phyloP scores from a whole-genome alignment of 2,329 filamentous ascomycete genomes.

The Penicillium sp. region DNA sequence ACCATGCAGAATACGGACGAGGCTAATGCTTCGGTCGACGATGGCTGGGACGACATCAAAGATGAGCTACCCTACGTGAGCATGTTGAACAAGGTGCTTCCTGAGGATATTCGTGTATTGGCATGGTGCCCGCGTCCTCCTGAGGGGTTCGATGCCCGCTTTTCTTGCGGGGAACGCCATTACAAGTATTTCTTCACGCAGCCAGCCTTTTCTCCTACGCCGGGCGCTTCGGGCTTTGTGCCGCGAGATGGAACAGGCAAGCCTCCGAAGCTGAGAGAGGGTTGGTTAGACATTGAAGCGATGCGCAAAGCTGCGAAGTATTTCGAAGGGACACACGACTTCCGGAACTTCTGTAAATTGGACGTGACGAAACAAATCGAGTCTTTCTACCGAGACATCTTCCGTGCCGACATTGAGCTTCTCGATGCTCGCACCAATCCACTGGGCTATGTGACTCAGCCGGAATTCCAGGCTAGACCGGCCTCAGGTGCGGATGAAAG shows the following conservation, averaged over 20 bases:
- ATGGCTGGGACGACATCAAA: too few species aligned
- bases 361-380: slow-evolving; percentile 82
- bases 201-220: slow-evolving; percentile 66
- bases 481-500: too few species aligned
- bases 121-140: slow-evolving; percentile 87
- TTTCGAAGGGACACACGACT: slow-evolving; percentile 80
- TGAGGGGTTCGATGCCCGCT: slow-evolving; percentile 73
- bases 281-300: slow-evolving; percentile 76
- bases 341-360: slow-evolving; percentile 93
- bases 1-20: too few species aligned
- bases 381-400: too few species aligned
- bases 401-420: slow-evolving; percentile 67
- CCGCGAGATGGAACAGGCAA: too few species aligned
- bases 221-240: too few species aligned
- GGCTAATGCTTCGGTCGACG: too few species aligned
- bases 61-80: slow-evolving; percentile 71
- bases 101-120: slow-evolving; percentile 77
- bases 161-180: slow-evolving; percentile 80
- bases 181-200: slow-evolving; percentile 99
- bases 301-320: slow-evolving; percentile 75
- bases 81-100: slow-evolving; percentile 81
- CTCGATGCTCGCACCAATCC: slow-evolving; percentile 48
- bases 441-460: slow-evolving; percentile 47
- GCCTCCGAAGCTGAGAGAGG: too few species aligned
- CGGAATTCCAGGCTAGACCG: slow-evolving; percentile 41